Evolutionary conservation across 2,329 filamentous ascomycete genomes (phyloP).

Genomic region (Phaeosphaeriaceae sp.): DNA sequence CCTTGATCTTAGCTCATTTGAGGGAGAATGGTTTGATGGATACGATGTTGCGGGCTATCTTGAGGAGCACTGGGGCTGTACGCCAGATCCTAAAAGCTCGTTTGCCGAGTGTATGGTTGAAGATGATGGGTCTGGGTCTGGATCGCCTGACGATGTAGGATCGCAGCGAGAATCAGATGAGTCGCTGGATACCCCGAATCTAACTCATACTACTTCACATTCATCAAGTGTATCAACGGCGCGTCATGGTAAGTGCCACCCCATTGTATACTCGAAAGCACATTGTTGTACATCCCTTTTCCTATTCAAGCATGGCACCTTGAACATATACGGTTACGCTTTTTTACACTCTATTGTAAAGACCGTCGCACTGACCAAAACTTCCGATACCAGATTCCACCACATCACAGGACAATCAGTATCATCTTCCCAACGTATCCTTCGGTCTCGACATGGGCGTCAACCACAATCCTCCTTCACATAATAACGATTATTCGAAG

Average conservation of each 20-base stretch:
- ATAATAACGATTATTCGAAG: constrained; percentile 17
- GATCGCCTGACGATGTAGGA: too few relatives aligned
- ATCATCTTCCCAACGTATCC: constrained; percentile 13
- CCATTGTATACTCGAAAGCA: too few relatives aligned
- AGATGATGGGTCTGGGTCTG: constrained; percentile 26
- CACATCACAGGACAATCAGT: constrained; percentile 3
- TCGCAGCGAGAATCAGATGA: not conserved
- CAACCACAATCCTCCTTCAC: not conserved
- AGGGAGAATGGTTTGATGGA: constrained; percentile 78
- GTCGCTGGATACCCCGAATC: constrained; percentile 4
- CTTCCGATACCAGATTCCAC: constrained; percentile 2
- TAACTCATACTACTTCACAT: constrained; percentile 5
- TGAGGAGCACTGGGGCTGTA: constrained; percentile 63
- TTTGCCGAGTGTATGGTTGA: constrained; percentile 59
- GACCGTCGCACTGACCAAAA: not conserved
- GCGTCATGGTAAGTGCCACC: not conserved
- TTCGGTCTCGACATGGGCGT: constrained; percentile 36
- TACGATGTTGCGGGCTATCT: constrained; percentile 80
- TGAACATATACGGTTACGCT: too few relatives aligned
- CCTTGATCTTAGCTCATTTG: constrained; percentile 66
- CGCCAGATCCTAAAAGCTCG: constrained; percentile 66
- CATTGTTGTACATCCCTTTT: too few relatives aligned
- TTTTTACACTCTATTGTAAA: not conserved
- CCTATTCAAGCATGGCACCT: too few relatives aligned
- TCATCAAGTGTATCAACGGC: not conserved